Percentiles rank a stretch among this genome's conserved stretches.
Conservation (phyloP, 2,329 filamentous ascomycete genomes). For the Chaetomium globosum region DNA sequence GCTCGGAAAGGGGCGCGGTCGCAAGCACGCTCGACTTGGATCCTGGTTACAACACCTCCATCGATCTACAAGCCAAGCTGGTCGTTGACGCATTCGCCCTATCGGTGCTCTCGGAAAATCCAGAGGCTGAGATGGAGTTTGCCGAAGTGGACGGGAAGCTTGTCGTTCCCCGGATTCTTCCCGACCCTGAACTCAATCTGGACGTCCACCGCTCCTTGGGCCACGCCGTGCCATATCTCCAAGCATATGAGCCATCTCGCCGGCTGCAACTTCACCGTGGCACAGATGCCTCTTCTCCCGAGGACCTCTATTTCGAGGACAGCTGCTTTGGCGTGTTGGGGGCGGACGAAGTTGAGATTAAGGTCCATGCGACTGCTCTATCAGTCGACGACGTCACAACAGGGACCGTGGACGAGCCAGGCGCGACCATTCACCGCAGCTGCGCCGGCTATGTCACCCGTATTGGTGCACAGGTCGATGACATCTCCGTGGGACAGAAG, state of each 20-base stretch:
- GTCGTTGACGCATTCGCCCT: slow-evolving; percentile 32
- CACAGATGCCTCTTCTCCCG: slow-evolving; percentile 20
- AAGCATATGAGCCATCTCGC: slow-evolving; percentile 30
- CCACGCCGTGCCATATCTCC: slow-evolving; percentile 32
- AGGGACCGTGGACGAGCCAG: slow-evolving; percentile 12
- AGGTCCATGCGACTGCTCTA: slow-evolving; percentile 33
- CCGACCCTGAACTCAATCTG: slow-evolving; percentile 35
- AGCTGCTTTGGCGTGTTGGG: slow-evolving; percentile 14
- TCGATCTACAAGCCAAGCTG: slow-evolving; percentile 26
- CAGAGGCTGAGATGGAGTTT: slow-evolving; percentile 38
- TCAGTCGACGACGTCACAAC: slow-evolving; percentile 31
- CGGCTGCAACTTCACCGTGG: slow-evolving; percentile 31
- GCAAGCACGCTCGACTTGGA: slow-evolving; percentile 37
- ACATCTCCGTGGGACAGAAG: slow-evolving; percentile 24
- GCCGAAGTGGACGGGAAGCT: slow-evolving; percentile 37
- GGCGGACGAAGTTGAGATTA: slow-evolving; percentile 38
- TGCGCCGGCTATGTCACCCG: slow-evolving; percentile 36
- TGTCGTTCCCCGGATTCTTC: slow-evolving; percentile 36
- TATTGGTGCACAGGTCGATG: slow-evolving; percentile 31
- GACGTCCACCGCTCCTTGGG: slow-evolving; percentile 36
- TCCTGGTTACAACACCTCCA: slow-evolving; percentile 28
- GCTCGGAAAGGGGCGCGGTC: slow-evolving; percentile 35
- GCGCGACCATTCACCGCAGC: slow-evolving; percentile 26
- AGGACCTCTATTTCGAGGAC: slow-evolving; percentile 32
- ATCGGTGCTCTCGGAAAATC: slow-evolving; percentile 29